A percentile compares a stretch with the other conserved stretches of the same genome.
These are phyloP conservation scores for Sarcodon aspratus DNA, from an alignment of 768 basidiomycete genomes.

Conservation along the genomic window DNA sequence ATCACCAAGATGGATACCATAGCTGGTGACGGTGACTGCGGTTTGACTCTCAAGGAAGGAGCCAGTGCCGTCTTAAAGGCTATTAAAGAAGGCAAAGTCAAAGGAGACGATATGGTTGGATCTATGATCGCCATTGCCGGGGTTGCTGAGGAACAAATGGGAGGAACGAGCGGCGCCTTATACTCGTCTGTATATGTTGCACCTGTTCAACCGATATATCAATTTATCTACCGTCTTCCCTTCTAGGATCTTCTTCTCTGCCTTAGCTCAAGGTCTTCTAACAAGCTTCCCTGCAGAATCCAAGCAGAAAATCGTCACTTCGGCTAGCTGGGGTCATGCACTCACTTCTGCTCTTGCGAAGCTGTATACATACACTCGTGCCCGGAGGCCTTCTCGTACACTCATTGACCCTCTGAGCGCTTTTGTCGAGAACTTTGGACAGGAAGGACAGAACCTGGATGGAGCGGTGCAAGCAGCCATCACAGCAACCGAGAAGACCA, in stretches of 20 bases:
- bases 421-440: conserved; percentile 37
- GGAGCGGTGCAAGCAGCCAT: conserved; percentile 49
- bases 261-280: conserved; percentile 64
- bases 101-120: conserved; percentile 51
- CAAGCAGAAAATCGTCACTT: conserved; percentile 24
- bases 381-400: conserved; percentile 82
- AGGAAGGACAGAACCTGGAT: conserved; percentile 16
- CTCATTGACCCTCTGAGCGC: conserved; percentile 86
- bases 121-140: conserved; percentile 60
- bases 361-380: conserved; percentile 77
- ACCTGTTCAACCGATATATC: not conserved
- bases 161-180: conserved; percentile 82
- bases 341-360: conserved; percentile 44
- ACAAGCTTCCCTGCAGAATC: conserved; percentile 17
- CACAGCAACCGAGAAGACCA: conserved; percentile 65
- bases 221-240: not conserved
- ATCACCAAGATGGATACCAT: conserved; percentile 89
- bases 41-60: conserved; percentile 61
- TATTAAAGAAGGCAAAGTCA: conserved; percentile 42
- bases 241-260: conserved; percentile 81
- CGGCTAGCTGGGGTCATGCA: conserved; percentile 48
- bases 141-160: conserved; percentile 78
- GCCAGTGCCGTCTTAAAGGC: conserved; percentile 61
- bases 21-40: conserved; percentile 83
- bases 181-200: conserved; percentile 57